Evolutionary conservation across 306 rosid genomes (phyloP).

Genomic region (Canavalia gladiata): DNA sequence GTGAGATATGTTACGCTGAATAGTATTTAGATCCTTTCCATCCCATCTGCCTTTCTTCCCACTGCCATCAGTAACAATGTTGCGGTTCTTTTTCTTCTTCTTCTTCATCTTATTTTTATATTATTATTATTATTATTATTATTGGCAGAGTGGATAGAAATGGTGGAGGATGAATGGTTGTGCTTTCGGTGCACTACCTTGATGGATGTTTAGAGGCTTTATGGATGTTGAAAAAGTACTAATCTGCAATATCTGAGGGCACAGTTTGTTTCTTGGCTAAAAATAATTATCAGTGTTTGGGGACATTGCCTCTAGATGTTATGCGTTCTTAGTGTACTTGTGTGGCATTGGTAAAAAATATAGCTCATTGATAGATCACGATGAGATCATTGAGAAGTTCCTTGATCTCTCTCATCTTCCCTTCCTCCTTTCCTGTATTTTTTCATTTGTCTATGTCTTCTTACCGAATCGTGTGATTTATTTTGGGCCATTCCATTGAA

Average conservation of each 20-base stretch:
- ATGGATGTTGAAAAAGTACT: conserved; percentile 34
- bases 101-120: not conserved
- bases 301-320: too few relatives aligned
- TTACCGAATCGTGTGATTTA: not conserved
- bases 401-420: too few relatives aligned
- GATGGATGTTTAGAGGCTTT: conserved; percentile 51
- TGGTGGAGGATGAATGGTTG: conserved; percentile 39
- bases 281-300: too few relatives aligned
- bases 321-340: too few relatives aligned
- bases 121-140: conserved; percentile 22
- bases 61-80: not conserved
- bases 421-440: too few relatives aligned
- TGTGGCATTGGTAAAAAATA: too few relatives aligned
- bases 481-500: not conserved
- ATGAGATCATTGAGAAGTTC: too few relatives aligned
- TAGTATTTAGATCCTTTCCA: conserved; percentile 15
- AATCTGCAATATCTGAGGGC: conserved; percentile 51
- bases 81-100: not conserved
- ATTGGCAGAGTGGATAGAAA: conserved; percentile 41
- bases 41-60: conserved; percentile 34
- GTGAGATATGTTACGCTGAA: not conserved
- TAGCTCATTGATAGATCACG: too few relatives aligned
- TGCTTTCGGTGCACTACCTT: not conserved
- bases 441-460: too few relatives aligned
- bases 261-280: not conserved